These are phyloP conservation scores for Fusarium nisikadoi DNA, from an alignment of 2,329 filamentous ascomycete species.

Conservation along the genomic window DNA sequence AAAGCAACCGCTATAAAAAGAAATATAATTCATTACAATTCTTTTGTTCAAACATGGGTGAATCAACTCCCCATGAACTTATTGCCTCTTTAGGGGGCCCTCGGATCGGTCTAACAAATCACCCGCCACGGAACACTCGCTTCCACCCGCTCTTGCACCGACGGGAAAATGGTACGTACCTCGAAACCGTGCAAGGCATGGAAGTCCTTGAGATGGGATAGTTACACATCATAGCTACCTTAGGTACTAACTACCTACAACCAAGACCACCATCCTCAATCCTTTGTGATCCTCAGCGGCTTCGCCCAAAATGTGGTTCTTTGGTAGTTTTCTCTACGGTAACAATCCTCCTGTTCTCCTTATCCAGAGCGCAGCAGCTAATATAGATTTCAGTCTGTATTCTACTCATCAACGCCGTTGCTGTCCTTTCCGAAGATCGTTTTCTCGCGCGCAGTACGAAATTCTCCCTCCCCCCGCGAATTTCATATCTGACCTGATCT, in stretches of 20 bases:
- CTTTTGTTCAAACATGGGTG: not conserved
- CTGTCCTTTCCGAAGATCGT: conserved; percentile 92
- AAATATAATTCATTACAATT: not conserved
- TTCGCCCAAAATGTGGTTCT: conserved; percentile 69
- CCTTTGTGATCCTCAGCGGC: not conserved
- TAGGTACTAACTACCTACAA: not conserved
- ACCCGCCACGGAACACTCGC: conserved; percentile 27
- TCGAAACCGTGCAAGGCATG: not conserved
- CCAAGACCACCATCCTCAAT: not conserved
- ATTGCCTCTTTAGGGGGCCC: conserved; percentile 9
- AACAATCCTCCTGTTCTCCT: not conserved
- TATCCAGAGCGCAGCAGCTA: conserved; percentile 11
- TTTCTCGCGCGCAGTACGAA: conserved; percentile 77
- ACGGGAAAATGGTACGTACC: conserved; percentile 19
- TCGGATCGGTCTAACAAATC: conserved; percentile 51
- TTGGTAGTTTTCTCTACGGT: conserved; percentile 76
- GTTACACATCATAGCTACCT: conserved; percentile 36
- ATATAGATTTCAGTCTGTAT: conserved; percentile 66
- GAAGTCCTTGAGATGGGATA: conserved; percentile 8
- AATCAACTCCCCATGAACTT: not conserved
- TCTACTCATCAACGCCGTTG: conserved; percentile 92
- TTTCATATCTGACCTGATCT: conserved; percentile 20
- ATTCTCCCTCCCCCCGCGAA: not conserved
- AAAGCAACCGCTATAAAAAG: not conserved
- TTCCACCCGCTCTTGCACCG: not conserved